phyloP scores from a whole-genome alignment of 306 rosid genomes.

The Prunus salicina region DNA sequence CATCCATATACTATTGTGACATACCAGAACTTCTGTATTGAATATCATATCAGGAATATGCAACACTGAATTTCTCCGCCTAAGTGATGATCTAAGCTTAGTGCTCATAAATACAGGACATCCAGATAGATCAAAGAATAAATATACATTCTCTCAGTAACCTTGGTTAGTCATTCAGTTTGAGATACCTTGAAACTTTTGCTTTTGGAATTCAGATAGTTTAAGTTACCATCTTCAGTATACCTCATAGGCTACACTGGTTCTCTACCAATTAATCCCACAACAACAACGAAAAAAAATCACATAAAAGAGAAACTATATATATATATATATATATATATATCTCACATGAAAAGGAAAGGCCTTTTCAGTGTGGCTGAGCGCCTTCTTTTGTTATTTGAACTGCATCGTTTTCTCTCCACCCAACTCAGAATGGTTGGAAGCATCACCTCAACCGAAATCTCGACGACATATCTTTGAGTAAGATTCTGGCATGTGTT shows the following conservation, averaged over 20 bases:
- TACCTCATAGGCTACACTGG: neutral
- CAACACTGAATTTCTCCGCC: neutral
- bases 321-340: neutral
- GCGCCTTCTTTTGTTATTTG: conserved; percentile 19
- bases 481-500: conserved; percentile 62
- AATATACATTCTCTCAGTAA: neutral
- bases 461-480: conserved; percentile 49
- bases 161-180: neutral
- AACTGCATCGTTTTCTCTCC: conserved; percentile 23
- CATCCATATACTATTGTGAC: too few relatives aligned
- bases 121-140: neutral
- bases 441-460: conserved; percentile 38
- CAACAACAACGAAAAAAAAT: neutral
- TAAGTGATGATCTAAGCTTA: neutral
- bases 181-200: neutral
- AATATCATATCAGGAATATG: too few relatives aligned
- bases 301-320: neutral
- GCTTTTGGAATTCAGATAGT: too few relatives aligned
- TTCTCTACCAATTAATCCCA: neutral
- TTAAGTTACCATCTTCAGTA: neutral
- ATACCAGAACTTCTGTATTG: too few relatives aligned
- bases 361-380: conserved; percentile 22
- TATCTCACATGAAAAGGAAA: conserved; percentile 33
- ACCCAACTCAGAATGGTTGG: conserved; percentile 31
- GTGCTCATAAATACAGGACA: neutral